These are phyloP conservation scores for Sporisorium sorghi DNA, from an alignment of 1,284 basidiomycete species.

Conservation along the genomic window DNA sequence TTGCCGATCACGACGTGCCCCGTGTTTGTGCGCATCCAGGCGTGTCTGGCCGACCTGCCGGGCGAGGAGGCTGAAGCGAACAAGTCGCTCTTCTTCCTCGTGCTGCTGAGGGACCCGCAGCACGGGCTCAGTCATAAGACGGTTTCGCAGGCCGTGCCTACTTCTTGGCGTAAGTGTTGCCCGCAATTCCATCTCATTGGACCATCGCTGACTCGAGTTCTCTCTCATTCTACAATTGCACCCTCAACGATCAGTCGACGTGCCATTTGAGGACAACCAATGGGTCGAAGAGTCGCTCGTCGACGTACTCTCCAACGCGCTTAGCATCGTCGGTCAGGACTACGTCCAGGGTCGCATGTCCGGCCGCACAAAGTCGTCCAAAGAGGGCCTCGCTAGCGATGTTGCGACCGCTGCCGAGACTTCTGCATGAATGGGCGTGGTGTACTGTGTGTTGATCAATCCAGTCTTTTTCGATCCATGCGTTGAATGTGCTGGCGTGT, in stretches of 20 bases:
- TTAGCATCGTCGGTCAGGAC: slow-evolving; percentile 62
- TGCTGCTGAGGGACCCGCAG: slow-evolving; percentile 62
- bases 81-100: slow-evolving; percentile 57
- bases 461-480: not conserved
- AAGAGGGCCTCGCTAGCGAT: slow-evolving; percentile 36
- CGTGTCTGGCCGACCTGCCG: slow-evolving; percentile 69
- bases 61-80: slow-evolving; percentile 36
- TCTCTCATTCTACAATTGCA: not conserved
- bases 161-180: slow-evolving; percentile 62
- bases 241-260: slow-evolving; percentile 46
- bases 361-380: slow-evolving; percentile 48
- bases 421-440: not conserved
- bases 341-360: slow-evolving; percentile 62
- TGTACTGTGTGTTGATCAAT: not conserved
- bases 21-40: slow-evolving; percentile 92
- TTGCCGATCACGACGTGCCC: slow-evolving; percentile 86
- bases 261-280: slow-evolving; percentile 61
- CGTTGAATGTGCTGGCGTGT: not conserved
- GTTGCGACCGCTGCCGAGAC: not conserved
- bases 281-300: slow-evolving; percentile 67
- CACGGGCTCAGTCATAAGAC: slow-evolving; percentile 63
- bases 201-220: slow-evolving; percentile 6
- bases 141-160: slow-evolving; percentile 61
- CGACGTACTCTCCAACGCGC: slow-evolving; percentile 63
- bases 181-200: not conserved